These are phyloP conservation scores for Tricholoma matsutake DNA, from an alignment of 768 basidiomycete species.

Conservation along the genomic window DNA sequence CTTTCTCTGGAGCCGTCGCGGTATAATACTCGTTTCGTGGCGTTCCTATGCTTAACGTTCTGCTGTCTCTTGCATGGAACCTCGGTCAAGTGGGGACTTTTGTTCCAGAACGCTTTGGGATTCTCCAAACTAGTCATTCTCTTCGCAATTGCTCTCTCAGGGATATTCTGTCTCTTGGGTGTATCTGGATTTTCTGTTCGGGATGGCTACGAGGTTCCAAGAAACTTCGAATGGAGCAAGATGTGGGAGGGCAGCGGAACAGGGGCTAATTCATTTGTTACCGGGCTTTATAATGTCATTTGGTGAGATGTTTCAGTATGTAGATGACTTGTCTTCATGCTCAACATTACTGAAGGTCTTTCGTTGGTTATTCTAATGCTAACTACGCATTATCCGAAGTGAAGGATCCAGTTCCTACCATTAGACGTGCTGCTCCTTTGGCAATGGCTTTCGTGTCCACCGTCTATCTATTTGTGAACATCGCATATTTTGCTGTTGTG, in stretches of 20 bases:
- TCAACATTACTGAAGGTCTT: constrained; percentile 46
- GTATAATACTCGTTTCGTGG: constrained; percentile 48
- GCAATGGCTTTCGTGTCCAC: constrained; percentile 58
- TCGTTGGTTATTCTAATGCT: constrained; percentile 69
- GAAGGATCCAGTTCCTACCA: constrained; percentile 63
- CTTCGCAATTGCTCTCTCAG: constrained; percentile 47
- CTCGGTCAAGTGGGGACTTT: constrained; percentile 51
- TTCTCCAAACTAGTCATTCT: constrained; percentile 59
- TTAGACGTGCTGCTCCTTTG: constrained; percentile 67
- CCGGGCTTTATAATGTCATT: constrained; percentile 65
- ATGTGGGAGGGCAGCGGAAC: constrained; percentile 63
- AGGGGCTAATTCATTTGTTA: constrained; percentile 58
- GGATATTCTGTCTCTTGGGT: constrained; percentile 48
- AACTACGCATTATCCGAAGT: constrained; percentile 75
- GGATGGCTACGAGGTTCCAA: constrained; percentile 48
- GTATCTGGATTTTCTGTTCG: constrained; percentile 48
- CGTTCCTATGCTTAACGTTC: constrained; percentile 53
- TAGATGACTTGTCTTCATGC: background rate
- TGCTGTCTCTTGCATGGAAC: constrained; percentile 56
- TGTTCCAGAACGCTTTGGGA: constrained; percentile 62
- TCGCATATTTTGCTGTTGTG: constrained; percentile 75
- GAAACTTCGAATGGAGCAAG: constrained; percentile 56
- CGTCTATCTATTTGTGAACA: constrained; percentile 62
- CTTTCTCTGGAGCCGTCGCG: constrained; percentile 43
- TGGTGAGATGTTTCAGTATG: constrained; percentile 41